Conservation (phyloP, 352 stramenopile species). For the Blastocystis sp. region DNA sequence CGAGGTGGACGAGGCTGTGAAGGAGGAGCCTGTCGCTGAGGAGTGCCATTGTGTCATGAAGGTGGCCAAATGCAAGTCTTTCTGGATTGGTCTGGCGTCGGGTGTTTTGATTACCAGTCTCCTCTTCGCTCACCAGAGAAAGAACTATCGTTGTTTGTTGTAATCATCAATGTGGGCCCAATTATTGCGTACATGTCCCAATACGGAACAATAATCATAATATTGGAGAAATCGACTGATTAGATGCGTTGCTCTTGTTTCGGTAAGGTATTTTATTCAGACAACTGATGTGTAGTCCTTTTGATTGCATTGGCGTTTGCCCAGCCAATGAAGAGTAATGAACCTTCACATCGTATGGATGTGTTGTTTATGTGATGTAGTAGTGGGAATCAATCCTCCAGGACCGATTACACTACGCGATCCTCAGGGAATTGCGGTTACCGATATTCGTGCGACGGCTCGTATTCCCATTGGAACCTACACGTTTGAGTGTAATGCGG, state of each 20-base stretch:
- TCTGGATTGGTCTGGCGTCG: slow-evolving; percentile 1
- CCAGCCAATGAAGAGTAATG: too few relatives aligned
- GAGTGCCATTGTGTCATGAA: not conserved
- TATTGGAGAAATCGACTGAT: too few relatives aligned
- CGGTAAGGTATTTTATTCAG: too few relatives aligned
- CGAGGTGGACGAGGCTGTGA: not conserved
- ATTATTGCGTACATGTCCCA: too few relatives aligned
- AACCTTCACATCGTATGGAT: too few relatives aligned
- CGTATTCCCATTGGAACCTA: not conserved
- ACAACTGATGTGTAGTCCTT: too few relatives aligned
- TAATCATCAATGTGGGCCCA: too few relatives aligned
- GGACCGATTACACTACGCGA: not conserved
- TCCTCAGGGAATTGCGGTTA: not conserved
- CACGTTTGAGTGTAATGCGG: not conserved
- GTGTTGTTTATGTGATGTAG: too few relatives aligned
- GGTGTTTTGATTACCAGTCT: not conserved
- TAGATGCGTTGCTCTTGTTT: too few relatives aligned
- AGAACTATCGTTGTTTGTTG: not conserved
- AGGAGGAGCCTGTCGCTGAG: not conserved
- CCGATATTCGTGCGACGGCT: not conserved
- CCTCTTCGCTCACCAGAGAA: not conserved
- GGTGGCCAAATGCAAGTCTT: not conserved
- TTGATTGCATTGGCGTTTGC: not conserved
- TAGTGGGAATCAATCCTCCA: too few relatives aligned
- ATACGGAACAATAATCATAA: too few relatives aligned